Evolutionary conservation across 768 basidiomycete genomes (phyloP).

Genomic region (Hydnum rufescens): DNA sequence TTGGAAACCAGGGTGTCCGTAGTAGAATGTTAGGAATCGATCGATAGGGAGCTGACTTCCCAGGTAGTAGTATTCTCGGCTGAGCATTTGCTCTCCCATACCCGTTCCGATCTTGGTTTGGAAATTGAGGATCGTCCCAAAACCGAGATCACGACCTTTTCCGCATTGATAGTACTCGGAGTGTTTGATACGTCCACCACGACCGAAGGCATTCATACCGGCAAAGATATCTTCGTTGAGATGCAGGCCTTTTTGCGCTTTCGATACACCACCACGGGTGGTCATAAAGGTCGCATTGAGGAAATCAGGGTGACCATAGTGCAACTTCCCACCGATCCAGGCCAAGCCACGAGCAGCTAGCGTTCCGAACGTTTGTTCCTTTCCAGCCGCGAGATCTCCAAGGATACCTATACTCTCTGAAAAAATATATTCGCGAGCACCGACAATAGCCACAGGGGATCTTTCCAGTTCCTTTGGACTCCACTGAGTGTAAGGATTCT

Average conservation of each 20-base stretch:
- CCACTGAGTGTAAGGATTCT: constrained; percentile 86
- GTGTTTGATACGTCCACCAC: constrained; percentile 95
- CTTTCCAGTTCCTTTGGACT: constrained; percentile 73
- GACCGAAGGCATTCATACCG: constrained; percentile 94
- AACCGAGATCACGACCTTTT: constrained; percentile 95
- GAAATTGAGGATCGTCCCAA: constrained; percentile 98
- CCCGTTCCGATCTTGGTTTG: constrained; percentile 99
- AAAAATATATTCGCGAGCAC: constrained; percentile 98
- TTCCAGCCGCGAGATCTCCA: constrained; percentile 94
- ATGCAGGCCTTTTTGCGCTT: constrained; percentile 98
- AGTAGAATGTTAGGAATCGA: constrained; percentile 98
- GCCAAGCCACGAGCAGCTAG: constrained; percentile 89
- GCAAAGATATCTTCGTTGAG: constrained; percentile 99
- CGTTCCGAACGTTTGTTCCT: constrained; percentile 99
- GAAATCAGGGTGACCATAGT: constrained; percentile 99
- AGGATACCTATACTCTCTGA: constrained; percentile 99
- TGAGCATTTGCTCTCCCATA: constrained; percentile 99
- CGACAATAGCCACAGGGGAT: constrained; percentile 88
- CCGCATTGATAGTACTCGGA: constrained; percentile 99
- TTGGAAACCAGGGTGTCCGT: constrained; percentile 98
- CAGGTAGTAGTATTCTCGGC: constrained; percentile 95
- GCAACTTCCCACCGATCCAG: constrained; percentile 95
- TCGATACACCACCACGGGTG: constrained; percentile 94
- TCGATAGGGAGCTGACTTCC: constrained; percentile 97
- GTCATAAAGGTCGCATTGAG: constrained; percentile 94